These are phyloP conservation scores for Globisporangium solare DNA, from an alignment of 352 stramenopile genomes.

Conservation along the genomic window DNA sequence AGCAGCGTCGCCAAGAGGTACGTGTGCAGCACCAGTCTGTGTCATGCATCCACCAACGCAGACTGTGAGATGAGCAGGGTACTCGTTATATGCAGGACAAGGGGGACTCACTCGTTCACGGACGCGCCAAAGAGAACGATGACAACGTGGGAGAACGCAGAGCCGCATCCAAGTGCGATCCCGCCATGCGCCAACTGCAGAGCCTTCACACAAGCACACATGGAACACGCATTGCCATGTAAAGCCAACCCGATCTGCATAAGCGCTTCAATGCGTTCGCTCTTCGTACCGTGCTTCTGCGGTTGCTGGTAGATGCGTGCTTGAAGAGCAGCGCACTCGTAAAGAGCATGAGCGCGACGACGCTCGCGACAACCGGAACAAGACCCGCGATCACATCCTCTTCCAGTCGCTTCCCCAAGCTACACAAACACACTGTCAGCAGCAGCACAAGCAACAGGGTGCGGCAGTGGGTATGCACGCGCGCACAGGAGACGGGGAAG, in stretches of 20 bases:
- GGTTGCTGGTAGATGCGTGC: neutral
- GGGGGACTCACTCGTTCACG: slow-evolving; percentile 39
- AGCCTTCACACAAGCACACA: neutral
- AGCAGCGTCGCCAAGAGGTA: slow-evolving; percentile 57
- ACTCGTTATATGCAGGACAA: neutral
- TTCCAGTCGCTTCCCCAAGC: slow-evolving; percentile 35
- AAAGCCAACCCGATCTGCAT: neutral
- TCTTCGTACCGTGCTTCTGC: neutral
- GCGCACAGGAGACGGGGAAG: slow-evolving; percentile 25
- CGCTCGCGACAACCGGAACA: slow-evolving; percentile 27
- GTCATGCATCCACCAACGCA: neutral
- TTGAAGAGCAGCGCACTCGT: slow-evolving; percentile 26
- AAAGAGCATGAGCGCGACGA: slow-evolving; percentile 25
- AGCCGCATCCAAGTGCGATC: slow-evolving; percentile 31
- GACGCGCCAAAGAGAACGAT: slow-evolving; percentile 77
- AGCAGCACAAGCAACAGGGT: neutral
- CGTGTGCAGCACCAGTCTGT: slow-evolving; percentile 59
- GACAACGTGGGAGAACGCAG: slow-evolving; percentile 42
- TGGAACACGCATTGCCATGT: neutral
- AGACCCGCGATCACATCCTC: slow-evolving; percentile 41
- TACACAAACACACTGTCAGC: slow-evolving; percentile 9
- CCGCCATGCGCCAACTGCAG: slow-evolving; percentile 18
- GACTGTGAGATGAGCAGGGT: neutral
- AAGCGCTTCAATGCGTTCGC: neutral
- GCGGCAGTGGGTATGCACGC: slow-evolving; percentile 4